Evolutionary conservation across 1,284 basidiomycete species (phyloP).

Genomic region (Abortiporus biennis): DNA sequence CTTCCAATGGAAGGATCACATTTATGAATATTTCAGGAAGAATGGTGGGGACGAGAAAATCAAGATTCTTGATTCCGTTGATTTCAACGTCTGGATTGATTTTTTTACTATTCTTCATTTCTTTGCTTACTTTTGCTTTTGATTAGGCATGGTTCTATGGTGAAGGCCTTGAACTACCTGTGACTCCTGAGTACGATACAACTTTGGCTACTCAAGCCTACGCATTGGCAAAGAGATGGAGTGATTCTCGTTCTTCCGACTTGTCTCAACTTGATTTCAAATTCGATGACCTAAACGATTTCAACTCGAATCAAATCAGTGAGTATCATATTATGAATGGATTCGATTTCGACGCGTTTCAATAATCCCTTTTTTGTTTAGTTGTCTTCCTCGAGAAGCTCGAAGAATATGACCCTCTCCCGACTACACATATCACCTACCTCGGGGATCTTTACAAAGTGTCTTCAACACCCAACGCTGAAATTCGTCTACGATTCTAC

Average conservation of each 20-base stretch:
- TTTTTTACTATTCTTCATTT: neutral
- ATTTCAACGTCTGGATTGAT: conserved; percentile 65
- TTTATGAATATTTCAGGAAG: conserved; percentile 73
- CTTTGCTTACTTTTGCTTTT: conserved; percentile 1
- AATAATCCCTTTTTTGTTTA: conserved; percentile 20
- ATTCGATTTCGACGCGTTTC: neutral
- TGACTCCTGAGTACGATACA: conserved; percentile 79
- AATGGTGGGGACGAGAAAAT: conserved; percentile 59
- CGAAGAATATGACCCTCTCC: conserved; percentile 48
- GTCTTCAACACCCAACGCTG: conserved; percentile 53
- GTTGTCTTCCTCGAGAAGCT: conserved; percentile 75
- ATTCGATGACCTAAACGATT: conserved; percentile 45
- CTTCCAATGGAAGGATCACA: conserved; percentile 81
- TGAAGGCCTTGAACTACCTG: conserved; percentile 74
- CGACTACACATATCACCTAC: conserved; percentile 45
- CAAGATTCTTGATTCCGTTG: conserved; percentile 64
- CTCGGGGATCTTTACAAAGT: conserved; percentile 54
- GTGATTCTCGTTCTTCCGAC: conserved; percentile 50
- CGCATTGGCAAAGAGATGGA: conserved; percentile 74
- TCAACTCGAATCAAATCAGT: conserved; percentile 69
- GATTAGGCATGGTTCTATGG: conserved; percentile 84
- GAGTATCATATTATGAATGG: conserved; percentile 11
- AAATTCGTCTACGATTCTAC: conserved; percentile 72
- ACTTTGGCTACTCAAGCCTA: conserved; percentile 72
- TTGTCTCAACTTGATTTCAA: conserved; percentile 45